Percentiles rank a stretch among this genome's conserved stretches.
These are phyloP conservation scores for Scutellaria barbata DNA, from an alignment of 257 asterid species.

Conservation along the genomic window DNA sequence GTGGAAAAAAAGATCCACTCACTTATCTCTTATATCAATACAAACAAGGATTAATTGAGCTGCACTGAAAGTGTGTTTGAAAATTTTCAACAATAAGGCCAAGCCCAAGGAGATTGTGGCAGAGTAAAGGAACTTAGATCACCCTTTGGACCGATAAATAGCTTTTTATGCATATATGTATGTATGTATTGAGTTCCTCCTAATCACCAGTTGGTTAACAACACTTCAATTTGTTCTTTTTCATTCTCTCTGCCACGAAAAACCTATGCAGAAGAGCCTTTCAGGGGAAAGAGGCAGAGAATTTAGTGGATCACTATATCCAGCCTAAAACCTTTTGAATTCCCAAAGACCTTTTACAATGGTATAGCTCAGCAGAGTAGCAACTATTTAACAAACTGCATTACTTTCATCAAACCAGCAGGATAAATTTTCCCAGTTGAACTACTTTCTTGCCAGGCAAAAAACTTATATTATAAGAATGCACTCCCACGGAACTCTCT, in stretches of 20 bases:
- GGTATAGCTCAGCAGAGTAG: not conserved
- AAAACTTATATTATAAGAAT: not conserved
- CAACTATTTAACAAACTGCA: not conserved
- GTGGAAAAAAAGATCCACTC: not conserved
- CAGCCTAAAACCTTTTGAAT: not conserved
- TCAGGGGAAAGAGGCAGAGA: no score
- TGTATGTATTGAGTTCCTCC: no score
- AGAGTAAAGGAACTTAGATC: not conserved
- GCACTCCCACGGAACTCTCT: not conserved
- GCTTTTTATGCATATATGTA: no score
- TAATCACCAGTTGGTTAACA: no score
- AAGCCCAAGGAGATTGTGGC: no score
- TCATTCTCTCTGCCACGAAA: no score
- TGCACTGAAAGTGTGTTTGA: not conserved
- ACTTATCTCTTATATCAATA: not conserved
- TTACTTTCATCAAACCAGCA: not conserved
- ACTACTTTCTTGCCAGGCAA: slow-evolving; percentile 13
- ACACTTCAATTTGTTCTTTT: no score
- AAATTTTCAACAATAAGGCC: no score
- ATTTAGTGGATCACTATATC: not conserved
- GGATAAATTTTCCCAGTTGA: not conserved
- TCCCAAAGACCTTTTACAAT: not conserved
- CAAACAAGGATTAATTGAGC: no score
- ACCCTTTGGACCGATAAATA: not conserved
- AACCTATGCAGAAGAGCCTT: no score